A percentile compares a stretch with the other conserved stretches of the same genome.
Evolutionary conservation across 129 eudicot species (phyloP).

Genomic region (Rutidosis leptorrhynchoides): DNA sequence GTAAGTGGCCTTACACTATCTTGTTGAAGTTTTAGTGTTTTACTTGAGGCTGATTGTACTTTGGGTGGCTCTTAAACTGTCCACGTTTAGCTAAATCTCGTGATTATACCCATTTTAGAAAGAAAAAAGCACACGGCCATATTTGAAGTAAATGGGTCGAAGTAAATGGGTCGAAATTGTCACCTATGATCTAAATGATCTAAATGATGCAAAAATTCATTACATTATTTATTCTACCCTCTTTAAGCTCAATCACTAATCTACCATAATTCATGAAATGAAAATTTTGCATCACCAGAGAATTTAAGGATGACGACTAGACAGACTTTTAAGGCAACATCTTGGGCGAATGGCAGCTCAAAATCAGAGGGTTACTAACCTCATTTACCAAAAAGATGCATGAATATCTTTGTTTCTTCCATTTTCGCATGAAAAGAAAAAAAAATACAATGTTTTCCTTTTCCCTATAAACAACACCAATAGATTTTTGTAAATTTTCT

Average conservation of each 20-base stretch:
- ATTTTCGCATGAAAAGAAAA: conserved; percentile 10
- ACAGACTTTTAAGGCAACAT: conserved; percentile 16
- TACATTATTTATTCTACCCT: not conserved
- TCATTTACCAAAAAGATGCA: conserved; percentile 30
- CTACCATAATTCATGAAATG: not conserved
- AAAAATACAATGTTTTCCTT: not conserved
- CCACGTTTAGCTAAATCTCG: no score
- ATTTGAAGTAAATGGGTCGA: no score
- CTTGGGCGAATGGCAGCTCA: conserved; percentile 13
- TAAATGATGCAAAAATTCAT: no score
- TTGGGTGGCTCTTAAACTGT: no score
- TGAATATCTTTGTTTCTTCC: conserved; percentile 32
- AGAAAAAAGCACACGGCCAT: no score
- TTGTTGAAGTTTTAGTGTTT: no score
- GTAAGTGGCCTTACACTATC: no score
- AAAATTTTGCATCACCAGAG: conserved; percentile 53
- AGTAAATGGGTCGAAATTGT: no score
- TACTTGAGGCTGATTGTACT: no score
- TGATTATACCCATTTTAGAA: no score
- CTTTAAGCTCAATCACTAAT: no score
- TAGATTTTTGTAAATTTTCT: conserved; percentile 19
- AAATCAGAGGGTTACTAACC: conserved; percentile 32
- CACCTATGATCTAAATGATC: no score
- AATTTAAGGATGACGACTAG: conserved; percentile 95
- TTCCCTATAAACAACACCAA: not conserved